A percentile compares a stretch with the other conserved stretches of the same genome.
These are phyloP conservation scores for Discostella stelligera DNA, from an alignment of 352 stramenopile genomes.

Conservation along the genomic window DNA sequence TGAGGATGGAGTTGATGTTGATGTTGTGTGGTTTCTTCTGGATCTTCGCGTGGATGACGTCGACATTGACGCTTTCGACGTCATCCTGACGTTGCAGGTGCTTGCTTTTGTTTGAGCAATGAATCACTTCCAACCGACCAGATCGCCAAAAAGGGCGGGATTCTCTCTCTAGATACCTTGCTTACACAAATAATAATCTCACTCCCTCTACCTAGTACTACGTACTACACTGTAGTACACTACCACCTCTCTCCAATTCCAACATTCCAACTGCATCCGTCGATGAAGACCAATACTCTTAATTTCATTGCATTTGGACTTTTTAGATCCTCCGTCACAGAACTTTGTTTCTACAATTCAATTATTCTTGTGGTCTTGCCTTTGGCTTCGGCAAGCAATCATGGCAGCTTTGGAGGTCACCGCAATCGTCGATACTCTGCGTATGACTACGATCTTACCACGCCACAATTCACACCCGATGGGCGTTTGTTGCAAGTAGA, in stretches of 20 bases:
- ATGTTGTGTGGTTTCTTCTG: neutral
- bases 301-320: neutral
- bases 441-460: conserved; percentile 80
- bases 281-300: neutral
- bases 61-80: neutral
- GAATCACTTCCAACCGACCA: no score
- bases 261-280: no score
- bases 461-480: conserved; percentile 76
- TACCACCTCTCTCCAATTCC: no score
- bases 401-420: conserved; percentile 7
- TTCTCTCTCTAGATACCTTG: no score
- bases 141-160: no score
- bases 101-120: no score
- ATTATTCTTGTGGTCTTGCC: conserved; percentile 3
- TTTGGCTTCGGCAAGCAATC: conserved; percentile 4
- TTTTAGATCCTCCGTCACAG: neutral
- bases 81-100: neutral
- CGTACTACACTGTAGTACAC: no score
- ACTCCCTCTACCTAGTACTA: no score
- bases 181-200: no score
- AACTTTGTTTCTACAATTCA: conserved; percentile 1
- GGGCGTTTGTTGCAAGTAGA: conserved; percentile 80
- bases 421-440: conserved; percentile 53
- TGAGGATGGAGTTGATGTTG: neutral
- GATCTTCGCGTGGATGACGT: neutral